Base-by-base conservation (phyloP, 2,329 filamentous ascomycete genomes). In the Cytospora mali region DNA sequence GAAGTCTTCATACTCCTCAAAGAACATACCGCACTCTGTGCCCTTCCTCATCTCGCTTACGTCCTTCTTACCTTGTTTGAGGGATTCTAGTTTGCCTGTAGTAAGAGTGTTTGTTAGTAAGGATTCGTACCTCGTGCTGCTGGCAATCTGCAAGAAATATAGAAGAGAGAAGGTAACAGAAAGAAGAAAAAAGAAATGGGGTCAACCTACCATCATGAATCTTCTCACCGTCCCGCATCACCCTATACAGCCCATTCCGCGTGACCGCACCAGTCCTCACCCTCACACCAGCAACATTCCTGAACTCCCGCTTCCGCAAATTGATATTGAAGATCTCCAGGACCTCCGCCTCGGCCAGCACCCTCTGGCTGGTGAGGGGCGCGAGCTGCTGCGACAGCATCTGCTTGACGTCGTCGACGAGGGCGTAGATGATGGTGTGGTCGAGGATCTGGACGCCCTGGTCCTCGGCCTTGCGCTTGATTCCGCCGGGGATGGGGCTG, bases 41-140 rank as follows among this genome's bases (percentile, higher is more conserved):
- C 93, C 93, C 77, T 96, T 98, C 70, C 87, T 88, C 87, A 96
- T 95, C 72, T 97, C 92, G 52, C 81, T 80, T 31, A 95, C 91
- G 68, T 97, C 92, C 74, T 96, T 96, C 82, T 98, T 97, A 74
- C 90, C 87, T 71, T 96, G 91, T 79, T 95, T 97, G 63, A 99
- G 85, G 1, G 91, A 91, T 21, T 86, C 83, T 50, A 98, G 85
- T 57, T 83, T 83, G 68, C 93, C 94, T 97, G 63, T 29, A 62
- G 49, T 3, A 18, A 60, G 61, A 71, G 60, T 68, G 67, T 62
- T n/a, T 69, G 58, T 52, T 63, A 62, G 51, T 23, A 49, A 31
- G 57, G 7, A 39, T 58, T 55, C 25, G 31, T 28, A 50, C 6
- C 23, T n/a, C 67, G 42, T 10, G 54, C 28, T 55, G 18, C 29